Percentiles rank a stretch among this genome's conserved stretches.
These are phyloP conservation scores for Trichoderma brevicompactum DNA, from an alignment of 2,329 filamentous ascomycete genomes.

Conservation along the genomic window DNA sequence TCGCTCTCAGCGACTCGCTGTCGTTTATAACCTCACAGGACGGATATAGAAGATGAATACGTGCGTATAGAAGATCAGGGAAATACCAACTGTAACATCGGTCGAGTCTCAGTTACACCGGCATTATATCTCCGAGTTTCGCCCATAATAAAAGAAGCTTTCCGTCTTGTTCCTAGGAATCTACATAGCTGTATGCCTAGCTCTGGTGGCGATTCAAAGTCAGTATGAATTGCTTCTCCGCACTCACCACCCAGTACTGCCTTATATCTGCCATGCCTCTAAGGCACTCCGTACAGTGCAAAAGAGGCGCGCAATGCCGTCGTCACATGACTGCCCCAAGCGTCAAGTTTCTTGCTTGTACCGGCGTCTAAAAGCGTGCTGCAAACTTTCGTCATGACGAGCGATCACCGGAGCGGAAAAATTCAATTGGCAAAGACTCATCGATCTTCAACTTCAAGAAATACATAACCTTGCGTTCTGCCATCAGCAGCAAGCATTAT, in stretches of 20 bases:
- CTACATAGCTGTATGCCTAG: background rate
- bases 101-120: background rate
- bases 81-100: background rate
- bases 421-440: background rate
- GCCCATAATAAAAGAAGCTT: background rate
- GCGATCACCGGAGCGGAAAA: conserved; percentile 16
- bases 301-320: background rate
- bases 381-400: conserved; percentile 10
- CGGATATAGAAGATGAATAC: background rate
- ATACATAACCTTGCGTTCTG: background rate
- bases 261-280: background rate
- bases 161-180: background rate
- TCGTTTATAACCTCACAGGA: background rate
- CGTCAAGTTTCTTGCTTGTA: background rate
- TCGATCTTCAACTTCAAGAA: background rate
- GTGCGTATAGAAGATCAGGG: background rate
- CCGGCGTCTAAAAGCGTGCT: background rate
- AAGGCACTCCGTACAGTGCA: conserved; percentile 29
- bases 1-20: background rate
- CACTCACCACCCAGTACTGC: background rate
- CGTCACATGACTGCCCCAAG: conserved; percentile 19
- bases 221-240: background rate
- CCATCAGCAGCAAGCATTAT: background rate
- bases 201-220: background rate
- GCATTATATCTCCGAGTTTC: background rate